Base-by-base conservation (phyloP, 1,284 basidiomycete genomes). In the Boletus mariae region DNA sequence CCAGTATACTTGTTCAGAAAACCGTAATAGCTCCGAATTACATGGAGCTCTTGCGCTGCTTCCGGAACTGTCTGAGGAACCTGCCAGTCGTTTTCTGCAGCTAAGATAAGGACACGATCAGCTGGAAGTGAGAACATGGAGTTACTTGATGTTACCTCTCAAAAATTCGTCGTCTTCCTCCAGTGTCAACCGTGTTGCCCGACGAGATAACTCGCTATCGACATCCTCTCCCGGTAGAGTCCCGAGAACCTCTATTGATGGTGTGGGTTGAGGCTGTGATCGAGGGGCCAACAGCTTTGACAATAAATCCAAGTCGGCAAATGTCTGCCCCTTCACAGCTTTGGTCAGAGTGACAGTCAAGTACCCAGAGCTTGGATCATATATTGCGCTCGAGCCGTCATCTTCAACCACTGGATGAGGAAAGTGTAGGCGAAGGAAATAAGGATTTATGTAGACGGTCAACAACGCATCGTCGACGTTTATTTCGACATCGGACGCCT, bases 401-500 rank as follows among this genome's bases (percentile, higher is more conserved):
- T 92, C 89, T 59, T 91, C 89, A 35, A 83, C 63, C 55, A 83
- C 60, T 1, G 77, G 59, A 63, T 83, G 76, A 29, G 84, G 74
- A 64, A 92, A 88, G 62, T 82, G 83, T 55, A 92, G 76, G 3
- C 89, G 84, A 52, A 92, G 76, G 62, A 87, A 92, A 65, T 92
- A 92, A 4, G 89, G 89, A 56, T 85, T 87, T 65, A 91, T 79
- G 64, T 92, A 83, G 40, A 90, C 71, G n/a, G 82, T 82, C 65
- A 92, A 76, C 43, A 86, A 69, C 34, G 80, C 80, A 53, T 81
- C 82, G 59, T 90, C 85, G 53, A 90, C 82, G 59, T 86, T 76
- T 57, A 90, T 84, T 65, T 92, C 90, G 35, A 85, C 80, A 56
- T 92, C 90, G 44, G 85, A 80, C 25, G 89, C 87, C 88, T 91